These are phyloP conservation scores for Cryptococcus jaspeensis DNA, from an alignment of 1,284 basidiomycete species.

Conservation along the genomic window DNA sequence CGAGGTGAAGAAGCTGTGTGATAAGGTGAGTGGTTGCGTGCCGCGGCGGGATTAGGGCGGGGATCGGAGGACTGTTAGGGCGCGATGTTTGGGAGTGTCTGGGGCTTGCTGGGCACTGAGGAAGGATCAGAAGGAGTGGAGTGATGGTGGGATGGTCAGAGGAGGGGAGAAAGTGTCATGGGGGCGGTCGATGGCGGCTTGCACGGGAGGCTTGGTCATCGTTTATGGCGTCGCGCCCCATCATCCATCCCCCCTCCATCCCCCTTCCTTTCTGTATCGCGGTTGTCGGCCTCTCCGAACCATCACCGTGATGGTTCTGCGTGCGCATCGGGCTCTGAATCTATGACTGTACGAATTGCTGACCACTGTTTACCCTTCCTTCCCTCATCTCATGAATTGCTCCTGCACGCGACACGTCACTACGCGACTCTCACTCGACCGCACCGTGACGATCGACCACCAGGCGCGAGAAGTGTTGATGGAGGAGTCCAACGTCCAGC, in stretches of 20 bases:
- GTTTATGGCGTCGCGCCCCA: no score
- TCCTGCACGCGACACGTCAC: background rate
- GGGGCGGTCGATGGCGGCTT: background rate
- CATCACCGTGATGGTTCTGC: no score
- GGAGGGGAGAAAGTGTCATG: background rate
- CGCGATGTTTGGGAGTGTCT: background rate
- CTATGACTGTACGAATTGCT: background rate
- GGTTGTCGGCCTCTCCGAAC: background rate
- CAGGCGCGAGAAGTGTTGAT: constrained; percentile 96
- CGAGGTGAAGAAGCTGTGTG: constrained; percentile 97
- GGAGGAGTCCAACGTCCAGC: constrained; percentile 97
- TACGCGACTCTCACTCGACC: constrained; percentile 5
- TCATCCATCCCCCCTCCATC: no score
- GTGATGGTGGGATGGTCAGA: background rate
- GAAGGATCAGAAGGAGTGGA: background rate
- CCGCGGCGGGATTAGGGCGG: background rate
- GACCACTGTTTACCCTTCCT: constrained; percentile 4
- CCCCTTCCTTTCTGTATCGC: no score
- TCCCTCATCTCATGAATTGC: constrained; percentile 5
- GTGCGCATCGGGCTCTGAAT: no score
- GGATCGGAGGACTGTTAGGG: background rate
- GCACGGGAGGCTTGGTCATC: background rate
- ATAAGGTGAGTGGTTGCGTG: constrained; percentile 72
- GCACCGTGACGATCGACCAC: background rate
- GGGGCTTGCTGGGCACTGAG: background rate